phyloP scores from a whole-genome alignment of 495 filamentous ascomycete species.

The Bryoglossum gracile region DNA sequence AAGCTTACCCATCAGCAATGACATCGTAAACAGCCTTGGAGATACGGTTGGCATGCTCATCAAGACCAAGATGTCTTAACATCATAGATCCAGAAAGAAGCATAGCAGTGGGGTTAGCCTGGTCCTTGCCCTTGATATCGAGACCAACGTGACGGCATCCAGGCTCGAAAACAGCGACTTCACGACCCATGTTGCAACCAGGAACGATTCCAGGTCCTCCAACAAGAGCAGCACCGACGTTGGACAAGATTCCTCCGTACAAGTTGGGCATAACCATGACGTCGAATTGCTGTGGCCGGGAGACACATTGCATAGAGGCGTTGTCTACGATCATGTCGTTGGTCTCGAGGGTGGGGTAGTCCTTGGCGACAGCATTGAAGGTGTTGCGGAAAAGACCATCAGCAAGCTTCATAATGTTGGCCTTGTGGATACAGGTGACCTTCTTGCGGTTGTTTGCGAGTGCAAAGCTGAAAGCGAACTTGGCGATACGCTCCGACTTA shows the following conservation, averaged over 20 bases:
- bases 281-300: slow-evolving; percentile 93
- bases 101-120: slow-evolving; percentile 96
- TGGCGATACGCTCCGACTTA: slow-evolving; percentile 97
- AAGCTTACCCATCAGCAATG: slow-evolving; percentile 81
- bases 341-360: slow-evolving; percentile 86
- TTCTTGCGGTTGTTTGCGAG: slow-evolving; percentile 97
- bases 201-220: slow-evolving; percentile 95
- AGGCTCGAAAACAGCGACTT: slow-evolving; percentile 97
- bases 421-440: slow-evolving; percentile 99
- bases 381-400: slow-evolving; percentile 98
- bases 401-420: slow-evolving; percentile 99
- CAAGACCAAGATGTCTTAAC: slow-evolving; percentile 87
- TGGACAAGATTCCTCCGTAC: slow-evolving; percentile 97
- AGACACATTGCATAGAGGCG: slow-evolving; percentile 97
- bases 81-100: slow-evolving; percentile 94
- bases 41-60: slow-evolving; percentile 96
- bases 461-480: slow-evolving; percentile 96
- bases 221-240: slow-evolving; percentile 97
- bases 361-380: slow-evolving; percentile 84
- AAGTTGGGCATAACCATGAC: slow-evolving; percentile 99
- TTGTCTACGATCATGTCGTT: slow-evolving; percentile 99
- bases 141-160: slow-evolving; percentile 98
- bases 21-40: slow-evolving; percentile 96
- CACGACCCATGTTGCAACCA: slow-evolving; percentile 98
- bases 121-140: slow-evolving; percentile 98